Conservation (phyloP, 1,284 basidiomycete genomes). For the Exobasidium rhododendri region DNA sequence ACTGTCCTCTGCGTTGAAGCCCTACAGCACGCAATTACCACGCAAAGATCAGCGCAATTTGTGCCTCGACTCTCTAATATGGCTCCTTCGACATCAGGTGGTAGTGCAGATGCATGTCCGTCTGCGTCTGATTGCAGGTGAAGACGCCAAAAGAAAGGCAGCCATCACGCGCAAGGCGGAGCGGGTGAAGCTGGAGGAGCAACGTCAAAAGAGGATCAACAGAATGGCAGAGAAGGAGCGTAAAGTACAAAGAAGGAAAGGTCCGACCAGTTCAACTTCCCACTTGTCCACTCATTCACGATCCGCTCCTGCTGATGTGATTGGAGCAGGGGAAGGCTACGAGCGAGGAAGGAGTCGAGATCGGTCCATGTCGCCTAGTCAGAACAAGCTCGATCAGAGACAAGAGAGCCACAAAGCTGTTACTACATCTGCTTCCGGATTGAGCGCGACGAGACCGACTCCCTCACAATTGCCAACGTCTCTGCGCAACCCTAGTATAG, state of each 20-base stretch:
- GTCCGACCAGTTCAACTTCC: background rate
- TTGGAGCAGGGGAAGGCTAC: background rate
- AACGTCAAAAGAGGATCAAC: background rate
- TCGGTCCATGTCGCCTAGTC: background rate
- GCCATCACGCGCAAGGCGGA: conserved; percentile 13
- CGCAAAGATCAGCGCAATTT: conserved; percentile 53
- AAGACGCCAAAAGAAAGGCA: conserved; percentile 66
- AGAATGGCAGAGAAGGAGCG: conserved; percentile 2
- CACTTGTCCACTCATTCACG: background rate
- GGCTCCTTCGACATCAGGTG: conserved; percentile 84
- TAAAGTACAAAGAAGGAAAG: conserved; percentile 2
- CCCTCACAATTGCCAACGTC: background rate
- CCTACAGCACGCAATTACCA: conserved; percentile 29
- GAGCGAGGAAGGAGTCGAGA: conserved; percentile 27
- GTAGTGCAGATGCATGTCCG: conserved; percentile 80
- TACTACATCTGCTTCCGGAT: background rate
- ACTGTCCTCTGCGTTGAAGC: conserved; percentile 27
- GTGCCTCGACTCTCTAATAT: conserved; percentile 80
- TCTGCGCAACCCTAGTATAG: background rate
- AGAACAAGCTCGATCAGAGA: background rate
- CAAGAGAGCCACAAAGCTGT: background rate
- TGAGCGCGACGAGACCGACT: background rate
- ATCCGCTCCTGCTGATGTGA: conserved; percentile 2
- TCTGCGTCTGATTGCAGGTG: conserved; percentile 76
- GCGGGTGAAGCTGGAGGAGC: background rate